Base-by-base conservation (phyloP, 495 filamentous ascomycete genomes). In the Antarctomyces pellizariae region DNA sequence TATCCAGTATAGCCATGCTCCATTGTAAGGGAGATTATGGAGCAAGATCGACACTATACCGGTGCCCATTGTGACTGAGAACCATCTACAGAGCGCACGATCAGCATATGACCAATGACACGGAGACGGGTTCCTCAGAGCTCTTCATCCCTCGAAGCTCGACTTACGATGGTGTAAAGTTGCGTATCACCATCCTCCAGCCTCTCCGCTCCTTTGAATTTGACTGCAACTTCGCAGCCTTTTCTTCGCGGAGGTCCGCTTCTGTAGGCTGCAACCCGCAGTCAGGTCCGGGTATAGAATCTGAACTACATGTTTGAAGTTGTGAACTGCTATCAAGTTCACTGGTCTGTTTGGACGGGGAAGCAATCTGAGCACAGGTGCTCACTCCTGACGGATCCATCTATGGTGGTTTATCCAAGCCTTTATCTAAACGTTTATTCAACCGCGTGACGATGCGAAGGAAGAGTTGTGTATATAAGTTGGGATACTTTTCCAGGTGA, bases 11-110 rank as follows among this genome's bases (percentile, higher is more conserved):
- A 71, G 46, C 55, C 61, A 63, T 15, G 12, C 3, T 8, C 46
- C 59, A 30, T 66, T 58, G 32, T 62, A 67, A 3, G 66, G 62
- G 2, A 71, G 47, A 6, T 52, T 53, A 34, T 67, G 53, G 2
- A 71, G 48, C 5, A 71, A 47, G 16, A 68, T 58, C 3, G 66
- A 65, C 2, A 65, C 60, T 14, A 73, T 66, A 3, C 67, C 69
- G 0, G 68, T 75, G 16, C 68, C 63, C 67, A 75, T 73, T 9
- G 43, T 72, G 18, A 67, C 52, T 3, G 48, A 32, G 37, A 59
- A 63, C 59, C 56, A 60, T 33, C 49, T 53, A 17, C 19, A 21
- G 3, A 24, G 11, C 18, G 1, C 12, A 0, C 17, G 19, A 26
- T 22, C 3, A 8, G 19, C 23, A 7, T 5, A 21, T 7, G 6